Percentiles rank a stretch among this genome's conserved stretches.
Conservation (phyloP, 202 grass and related monocot genomes). For the Brachypodium distachyon region DNA sequence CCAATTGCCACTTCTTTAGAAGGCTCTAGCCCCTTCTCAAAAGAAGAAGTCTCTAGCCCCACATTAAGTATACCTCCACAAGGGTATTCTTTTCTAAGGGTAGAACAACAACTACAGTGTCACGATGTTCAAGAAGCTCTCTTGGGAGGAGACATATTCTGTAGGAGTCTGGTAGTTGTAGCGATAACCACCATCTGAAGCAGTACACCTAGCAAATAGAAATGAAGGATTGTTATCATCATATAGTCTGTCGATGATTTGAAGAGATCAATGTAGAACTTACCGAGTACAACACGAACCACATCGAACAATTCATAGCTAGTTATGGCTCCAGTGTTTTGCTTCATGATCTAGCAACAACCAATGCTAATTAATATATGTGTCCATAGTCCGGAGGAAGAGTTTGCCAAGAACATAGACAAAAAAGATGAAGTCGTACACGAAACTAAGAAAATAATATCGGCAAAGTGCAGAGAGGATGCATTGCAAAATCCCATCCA, state of each 20-base stretch:
- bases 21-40: not conserved
- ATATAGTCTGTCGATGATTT: not conserved
- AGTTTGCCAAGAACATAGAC: not conserved
- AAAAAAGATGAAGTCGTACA: not conserved
- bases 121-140: conserved; percentile 43
- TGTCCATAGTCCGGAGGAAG: not conserved
- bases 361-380: not conserved
- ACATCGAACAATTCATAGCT: conserved; percentile 49
- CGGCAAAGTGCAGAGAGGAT: not conserved
- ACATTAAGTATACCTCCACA: not conserved
- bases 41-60: not conserved
- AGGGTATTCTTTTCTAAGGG: not conserved
- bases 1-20: not conserved
- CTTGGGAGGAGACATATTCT: conserved; percentile 82
- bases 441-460: not conserved
- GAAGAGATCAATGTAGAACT: conserved; percentile 1
- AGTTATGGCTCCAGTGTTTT: conserved; percentile 38
- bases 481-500: not conserved
- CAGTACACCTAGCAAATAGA: conserved; percentile 42
- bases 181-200: conserved; percentile 64
- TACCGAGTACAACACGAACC: conserved; percentile 47
- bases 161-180: conserved; percentile 53
- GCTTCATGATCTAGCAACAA: conserved; percentile 43
- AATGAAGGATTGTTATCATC: not conserved
- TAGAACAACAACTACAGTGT: not conserved